phyloP scores from a whole-genome alignment of 2,329 filamentous ascomycete species.

The Nakataea oryzae region DNA sequence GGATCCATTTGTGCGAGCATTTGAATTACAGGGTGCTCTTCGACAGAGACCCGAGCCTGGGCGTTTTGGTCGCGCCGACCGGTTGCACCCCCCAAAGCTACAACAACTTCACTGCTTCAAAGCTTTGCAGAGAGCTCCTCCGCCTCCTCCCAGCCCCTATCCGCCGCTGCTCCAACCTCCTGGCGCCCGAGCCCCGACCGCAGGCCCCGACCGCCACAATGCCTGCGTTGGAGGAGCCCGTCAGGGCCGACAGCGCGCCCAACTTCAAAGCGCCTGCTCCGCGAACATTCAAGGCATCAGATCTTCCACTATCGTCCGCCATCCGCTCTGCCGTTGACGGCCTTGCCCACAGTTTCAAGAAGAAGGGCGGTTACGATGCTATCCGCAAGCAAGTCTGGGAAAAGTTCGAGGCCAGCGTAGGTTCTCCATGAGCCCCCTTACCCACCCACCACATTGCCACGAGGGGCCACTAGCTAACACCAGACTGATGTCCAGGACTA shows the following conservation, averaged over 20 bases:
- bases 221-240: conserved; percentile 7
- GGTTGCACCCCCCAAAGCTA: neutral
- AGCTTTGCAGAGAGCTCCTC: neutral
- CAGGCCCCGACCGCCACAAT: neutral
- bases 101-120: neutral
- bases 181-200: neutral
- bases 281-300: conserved; percentile 58
- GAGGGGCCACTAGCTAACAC: neutral
- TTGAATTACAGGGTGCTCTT: neutral
- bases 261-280: conserved; percentile 4
- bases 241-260: neutral
- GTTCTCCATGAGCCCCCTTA: conserved; percentile 1
- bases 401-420: conserved; percentile 60
- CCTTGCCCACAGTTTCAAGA: conserved; percentile 73
- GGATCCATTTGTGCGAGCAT: neutral
- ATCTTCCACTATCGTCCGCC: conserved; percentile 63
- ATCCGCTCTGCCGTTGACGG: conserved; percentile 65
- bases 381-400: conserved; percentile 70
- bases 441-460: neutral
- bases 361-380: conserved; percentile 73
- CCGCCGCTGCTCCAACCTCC: neutral
- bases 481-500: conserved; percentile 42
- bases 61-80: neutral
- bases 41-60: neutral
- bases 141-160: neutral